A percentile compares a stretch with the other conserved stretches of the same genome.
Conservation (phyloP, 176 grass and related monocot genomes). For the Microstegium vimineum region DNA sequence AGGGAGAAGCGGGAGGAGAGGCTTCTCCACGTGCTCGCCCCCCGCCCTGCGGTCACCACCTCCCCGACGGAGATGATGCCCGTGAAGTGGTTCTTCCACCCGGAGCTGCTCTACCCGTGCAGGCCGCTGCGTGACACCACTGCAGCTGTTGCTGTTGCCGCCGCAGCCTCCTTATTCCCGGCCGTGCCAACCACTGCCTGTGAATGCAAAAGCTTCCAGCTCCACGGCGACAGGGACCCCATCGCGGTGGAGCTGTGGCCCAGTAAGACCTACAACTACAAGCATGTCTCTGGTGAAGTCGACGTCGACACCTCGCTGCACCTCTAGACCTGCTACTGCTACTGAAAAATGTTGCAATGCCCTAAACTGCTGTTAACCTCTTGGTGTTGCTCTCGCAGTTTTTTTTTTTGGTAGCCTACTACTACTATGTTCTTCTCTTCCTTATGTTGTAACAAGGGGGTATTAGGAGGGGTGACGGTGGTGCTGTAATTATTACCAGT, state of each 20-base stretch:
- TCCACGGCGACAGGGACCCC: not conserved
- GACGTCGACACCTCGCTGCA: slow-evolving; percentile 85
- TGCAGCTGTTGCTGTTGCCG: not conserved
- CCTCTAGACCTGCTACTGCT: slow-evolving; percentile 44
- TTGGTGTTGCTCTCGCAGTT: slow-evolving; percentile 31
- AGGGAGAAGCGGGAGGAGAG: slow-evolving; percentile 83
- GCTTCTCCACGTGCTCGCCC: slow-evolving; percentile 34
- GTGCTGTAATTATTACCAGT: slow-evolving; percentile 59
- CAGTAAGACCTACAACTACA: slow-evolving; percentile 31
- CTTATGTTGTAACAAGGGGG: slow-evolving; percentile 37
- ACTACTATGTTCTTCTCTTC: slow-evolving; percentile 21
- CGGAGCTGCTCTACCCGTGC: slow-evolving; percentile 57
- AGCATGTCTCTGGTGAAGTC: slow-evolving; percentile 34
- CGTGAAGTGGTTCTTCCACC: slow-evolving; percentile 60
- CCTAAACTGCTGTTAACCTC: slow-evolving; percentile 35
- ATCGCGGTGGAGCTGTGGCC: slow-evolving; percentile 42
- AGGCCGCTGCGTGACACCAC: slow-evolving; percentile 36
- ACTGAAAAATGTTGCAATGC: slow-evolving; percentile 19
- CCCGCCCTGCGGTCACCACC: not conserved
- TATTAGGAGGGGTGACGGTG: slow-evolving; percentile 16
- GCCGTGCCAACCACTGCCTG: not conserved
- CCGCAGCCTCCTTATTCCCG: slow-evolving; percentile 28
- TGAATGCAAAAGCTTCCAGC: slow-evolving; percentile 40
- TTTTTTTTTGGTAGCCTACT: slow-evolving; percentile 39
- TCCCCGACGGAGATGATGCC: slow-evolving; percentile 18